Percentiles rank a stretch among this genome's conserved stretches.
Evolutionary conservation across 148 eudicot species (phyloP).

Genomic region (Persicaria tinctoria): DNA sequence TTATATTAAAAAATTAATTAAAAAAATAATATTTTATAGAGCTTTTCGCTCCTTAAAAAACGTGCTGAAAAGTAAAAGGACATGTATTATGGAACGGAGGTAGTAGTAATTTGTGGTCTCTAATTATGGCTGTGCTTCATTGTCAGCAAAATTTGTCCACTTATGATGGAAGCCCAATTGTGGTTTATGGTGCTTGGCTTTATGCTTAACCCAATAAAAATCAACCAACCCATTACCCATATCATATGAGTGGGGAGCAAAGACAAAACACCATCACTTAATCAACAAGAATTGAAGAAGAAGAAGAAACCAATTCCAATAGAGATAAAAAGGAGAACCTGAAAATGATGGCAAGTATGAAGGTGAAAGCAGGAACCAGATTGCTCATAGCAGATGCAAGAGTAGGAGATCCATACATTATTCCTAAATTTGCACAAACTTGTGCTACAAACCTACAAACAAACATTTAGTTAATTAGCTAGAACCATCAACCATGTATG

Average conservation of each 20-base stretch:
- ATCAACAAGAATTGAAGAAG: not conserved
- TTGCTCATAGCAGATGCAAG: conserved; percentile 63
- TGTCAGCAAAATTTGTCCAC: not conserved
- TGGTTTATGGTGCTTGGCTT: not conserved
- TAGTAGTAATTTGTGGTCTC: not conserved
- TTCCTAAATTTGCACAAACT: conserved; percentile 39
- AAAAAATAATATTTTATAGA: no score
- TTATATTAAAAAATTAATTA: no score
- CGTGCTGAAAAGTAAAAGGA: no score
- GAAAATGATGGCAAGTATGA: conserved; percentile 50
- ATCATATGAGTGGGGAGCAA: not conserved
- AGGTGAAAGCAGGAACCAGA: conserved; percentile 57
- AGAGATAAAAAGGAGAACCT: conserved; percentile 26
- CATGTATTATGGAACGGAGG: no score
- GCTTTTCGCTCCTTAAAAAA: no score
- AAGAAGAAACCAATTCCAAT: not conserved
- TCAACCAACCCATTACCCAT: not conserved
- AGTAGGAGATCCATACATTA: conserved; percentile 55
- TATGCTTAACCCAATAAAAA: not conserved
- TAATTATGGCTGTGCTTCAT: not conserved
- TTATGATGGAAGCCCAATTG: not conserved
- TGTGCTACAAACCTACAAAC: conserved; percentile 17
- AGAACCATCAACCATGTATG: no score
- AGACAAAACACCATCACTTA: not conserved
- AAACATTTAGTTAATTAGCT: not conserved